Evolutionary conservation across 2,329 filamentous ascomycete genomes (phyloP), one percentile per base, ranked within the genome.

Genomic region (Xylariaceae sp.): DNA sequence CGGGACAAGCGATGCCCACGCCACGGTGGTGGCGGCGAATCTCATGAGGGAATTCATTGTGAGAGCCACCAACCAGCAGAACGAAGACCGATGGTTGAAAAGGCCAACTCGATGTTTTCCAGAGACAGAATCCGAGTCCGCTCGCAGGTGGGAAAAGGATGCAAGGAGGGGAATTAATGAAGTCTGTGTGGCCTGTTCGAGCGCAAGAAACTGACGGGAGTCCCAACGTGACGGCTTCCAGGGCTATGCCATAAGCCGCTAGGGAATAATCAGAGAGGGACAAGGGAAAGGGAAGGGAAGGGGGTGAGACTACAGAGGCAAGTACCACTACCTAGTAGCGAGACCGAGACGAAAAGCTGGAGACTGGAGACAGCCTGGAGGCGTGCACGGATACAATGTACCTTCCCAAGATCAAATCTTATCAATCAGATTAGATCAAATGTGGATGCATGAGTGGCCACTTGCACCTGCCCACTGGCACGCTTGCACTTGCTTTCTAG

Each of bases 341-440:
- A 30, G 23, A 30, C 23, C 23, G 37, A 13, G 9, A 41, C 37
- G 8, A 7, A 9, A 41, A 41, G 37, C 37, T 10, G 37, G 37
- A 30, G 41, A 45, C 9, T 45, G 13, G 9, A 45, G 11, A 45
- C n/a, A n/a, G n/a, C n/a, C 5, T 13, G 41, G 13, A n/a, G 13
- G 13, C 11, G 41, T 15, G 13, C 5, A 13, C 5, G 13, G 41
- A 15, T n/a, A 45, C 9, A 45, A 45, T 45, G 41, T 13, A 45
- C 41, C 8, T 13, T 13, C 23, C 23, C 45, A 34, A 55, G 53
- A 59, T 60, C 54, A 49, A 51, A 51, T 65, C 63, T 65, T 62
- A 65, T 65, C 63, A 61, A 65, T 65, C 63, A 55, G 58, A 64
- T 61, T 51, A 62, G 57, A 63, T 62, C 35, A 56, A n/a, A 45